Evolutionary conservation across 1,284 basidiomycete species (phyloP).

Genomic region (Cutaneotrichosporon cutaneum): DNA sequence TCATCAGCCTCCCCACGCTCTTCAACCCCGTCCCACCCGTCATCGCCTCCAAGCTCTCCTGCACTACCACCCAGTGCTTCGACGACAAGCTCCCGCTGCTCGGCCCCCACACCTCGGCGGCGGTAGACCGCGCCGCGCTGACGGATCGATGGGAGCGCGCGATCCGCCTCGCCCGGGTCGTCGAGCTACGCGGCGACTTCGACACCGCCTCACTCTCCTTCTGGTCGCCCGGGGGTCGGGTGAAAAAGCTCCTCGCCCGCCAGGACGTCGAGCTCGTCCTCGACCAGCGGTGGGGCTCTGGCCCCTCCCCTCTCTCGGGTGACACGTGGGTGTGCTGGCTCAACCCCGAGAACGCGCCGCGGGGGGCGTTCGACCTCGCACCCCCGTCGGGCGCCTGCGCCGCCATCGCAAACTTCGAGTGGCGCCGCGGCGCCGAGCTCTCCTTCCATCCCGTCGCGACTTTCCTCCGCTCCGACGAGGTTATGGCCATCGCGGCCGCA

Average conservation of each 20-base stretch:
- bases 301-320: background rate
- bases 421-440: background rate
- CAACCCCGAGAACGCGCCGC: background rate
- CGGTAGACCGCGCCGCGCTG: background rate
- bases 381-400: background rate
- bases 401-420: background rate
- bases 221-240: background rate
- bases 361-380: background rate
- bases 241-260: background rate
- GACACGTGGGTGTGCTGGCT: constrained; percentile 7
- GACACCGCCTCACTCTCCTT: background rate
- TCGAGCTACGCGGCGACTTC: background rate
- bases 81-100: background rate
- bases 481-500: background rate
- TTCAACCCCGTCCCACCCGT: background rate
- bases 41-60: background rate
- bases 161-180: background rate
- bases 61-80: background rate
- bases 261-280: background rate
- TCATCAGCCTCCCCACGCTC: background rate
- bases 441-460: background rate
- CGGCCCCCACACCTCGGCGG: background rate
- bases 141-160: background rate
- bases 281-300: background rate
- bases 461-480: background rate